Base-by-base conservation (phyloP, 345 rosid genomes). In the Bruguiera sexangula region DNA sequence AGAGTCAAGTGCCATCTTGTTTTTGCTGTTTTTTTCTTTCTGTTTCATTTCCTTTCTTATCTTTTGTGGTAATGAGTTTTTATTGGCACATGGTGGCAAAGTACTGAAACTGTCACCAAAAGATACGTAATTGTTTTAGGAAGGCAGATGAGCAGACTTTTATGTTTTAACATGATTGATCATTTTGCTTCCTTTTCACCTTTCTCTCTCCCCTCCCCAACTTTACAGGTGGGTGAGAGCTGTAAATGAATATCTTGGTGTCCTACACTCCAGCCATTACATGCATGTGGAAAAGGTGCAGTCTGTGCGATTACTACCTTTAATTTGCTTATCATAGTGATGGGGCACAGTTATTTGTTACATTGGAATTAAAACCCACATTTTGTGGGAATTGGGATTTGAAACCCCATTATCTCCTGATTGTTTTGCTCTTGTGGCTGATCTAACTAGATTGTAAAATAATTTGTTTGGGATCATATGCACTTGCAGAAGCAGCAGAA, bases 211-310 rank as follows among this genome's bases (percentile, higher is more conserved):
- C 60, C 18, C 18, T 16, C 9, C 15, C 50, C 50, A 13, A 16
- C 3, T 34, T 46, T 67, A 78, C 88, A 91, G 97, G 97, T 93
- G 98, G 97, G 94, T 91, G 22, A 84, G 94, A 73, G 97, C 96
- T 58, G 76, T 80, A 52, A 78, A 79, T 62, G 98, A 93, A 80
- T 89, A 83, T 83, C 95, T 91, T 69, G 70, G 74, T 15, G 83
- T 80, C 32, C 87, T 93, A 31, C 82, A 79, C 72, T 70, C 88
- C 63, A 87, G 96, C 77, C 83, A 82, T 20, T 61, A 79, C 68
- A 89, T 90, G 90, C 96, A 90, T 68, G 75, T 75, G 48, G 86
- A 80, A 68, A 86, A 84, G 87, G 89, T 86, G 73, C 53, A 70
- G 1, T 69, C 70, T 26, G 6, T 26, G 6, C 31, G 13, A 68